Evolutionary conservation across 768 basidiomycete species (phyloP).

Genomic region (Mycena chlorophos): DNA sequence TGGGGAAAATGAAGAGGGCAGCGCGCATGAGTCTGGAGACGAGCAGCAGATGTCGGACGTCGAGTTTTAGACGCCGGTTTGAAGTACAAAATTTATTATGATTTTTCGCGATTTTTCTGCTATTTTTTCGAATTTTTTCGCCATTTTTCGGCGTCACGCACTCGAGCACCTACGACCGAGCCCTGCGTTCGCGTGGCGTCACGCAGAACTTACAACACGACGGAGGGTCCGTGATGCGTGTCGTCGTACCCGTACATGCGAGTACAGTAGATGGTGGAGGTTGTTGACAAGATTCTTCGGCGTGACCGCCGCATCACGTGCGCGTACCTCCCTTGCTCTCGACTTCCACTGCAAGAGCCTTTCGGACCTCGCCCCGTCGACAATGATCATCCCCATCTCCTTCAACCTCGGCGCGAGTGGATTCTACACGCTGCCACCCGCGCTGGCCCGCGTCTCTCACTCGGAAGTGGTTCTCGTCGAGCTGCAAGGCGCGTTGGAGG

Average conservation of each 20-base stretch:
- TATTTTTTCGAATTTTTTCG: neutral
- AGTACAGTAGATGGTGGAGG: neutral
- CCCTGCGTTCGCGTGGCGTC: neutral
- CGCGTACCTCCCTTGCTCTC: no score
- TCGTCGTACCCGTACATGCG: neutral
- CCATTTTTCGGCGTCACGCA: neutral
- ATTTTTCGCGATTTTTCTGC: no score
- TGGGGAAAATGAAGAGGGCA: neutral
- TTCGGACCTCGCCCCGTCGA: neutral
- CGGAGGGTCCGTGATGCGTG: neutral
- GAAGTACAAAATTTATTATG: no score
- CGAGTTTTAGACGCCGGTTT: no score
- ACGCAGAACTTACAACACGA: neutral
- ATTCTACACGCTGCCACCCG: constrained; percentile 53
- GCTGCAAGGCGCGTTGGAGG: constrained; percentile 80
- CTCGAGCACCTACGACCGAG: neutral
- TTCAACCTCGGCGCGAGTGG: constrained; percentile 28
- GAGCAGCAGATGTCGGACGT: neutral
- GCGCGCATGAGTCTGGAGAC: neutral
- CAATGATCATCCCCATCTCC: constrained; percentile 74
- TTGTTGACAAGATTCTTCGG: no score
- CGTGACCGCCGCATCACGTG: no score
- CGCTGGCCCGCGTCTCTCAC: constrained; percentile 71
- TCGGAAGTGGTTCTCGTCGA: constrained; percentile 84
- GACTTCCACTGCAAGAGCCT: no score